A percentile compares a stretch with the other conserved stretches of the same genome.
phyloP scores from a whole-genome alignment of 2,329 filamentous ascomycete species.

The Ophiostoma ips region DNA sequence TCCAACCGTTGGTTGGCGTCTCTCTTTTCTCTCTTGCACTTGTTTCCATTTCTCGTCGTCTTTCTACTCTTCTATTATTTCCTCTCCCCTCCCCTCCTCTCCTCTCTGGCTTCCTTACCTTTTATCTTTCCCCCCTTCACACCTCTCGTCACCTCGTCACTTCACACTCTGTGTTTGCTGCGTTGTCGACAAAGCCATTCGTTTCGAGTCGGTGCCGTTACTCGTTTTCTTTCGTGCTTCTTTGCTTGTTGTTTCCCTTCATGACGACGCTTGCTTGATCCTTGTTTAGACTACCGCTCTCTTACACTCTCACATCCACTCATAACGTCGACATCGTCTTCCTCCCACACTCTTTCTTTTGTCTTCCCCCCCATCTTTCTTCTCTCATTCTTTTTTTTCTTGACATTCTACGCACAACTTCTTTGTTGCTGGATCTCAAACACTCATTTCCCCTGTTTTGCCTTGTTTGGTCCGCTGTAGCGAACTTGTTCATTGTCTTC shows the following conservation, averaged over 20 bases:
- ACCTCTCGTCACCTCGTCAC: conserved; percentile 4
- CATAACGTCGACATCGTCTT: not conserved
- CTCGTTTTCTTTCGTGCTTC: no score
- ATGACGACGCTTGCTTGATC: no score
- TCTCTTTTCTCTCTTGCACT: conserved; percentile 2
- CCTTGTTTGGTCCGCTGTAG: not conserved
- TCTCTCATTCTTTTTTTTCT: not conserved
- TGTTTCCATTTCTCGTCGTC: conserved; percentile 1
- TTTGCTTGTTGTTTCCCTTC: no score
- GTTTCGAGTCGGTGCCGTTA: not conserved
- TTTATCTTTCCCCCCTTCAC: no score
- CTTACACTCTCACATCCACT: no score
- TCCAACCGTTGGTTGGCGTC: not conserved
- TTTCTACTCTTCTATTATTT: not conserved
- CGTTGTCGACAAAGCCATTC: not conserved
- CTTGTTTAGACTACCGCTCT: not conserved
- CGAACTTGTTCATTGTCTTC: conserved; percentile 4
- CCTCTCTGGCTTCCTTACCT: conserved; percentile 2
- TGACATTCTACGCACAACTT: not conserved
- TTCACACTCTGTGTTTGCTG: conserved; percentile 6
- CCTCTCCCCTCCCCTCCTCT: not conserved
- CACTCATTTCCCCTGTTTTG: not conserved
- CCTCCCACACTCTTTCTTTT: not conserved
- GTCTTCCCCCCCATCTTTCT: no score
- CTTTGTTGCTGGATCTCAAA: not conserved